phyloP scores from a whole-genome alignment of 2,329 filamentous ascomycete genomes.

The Colletotrichum theobromicola region DNA sequence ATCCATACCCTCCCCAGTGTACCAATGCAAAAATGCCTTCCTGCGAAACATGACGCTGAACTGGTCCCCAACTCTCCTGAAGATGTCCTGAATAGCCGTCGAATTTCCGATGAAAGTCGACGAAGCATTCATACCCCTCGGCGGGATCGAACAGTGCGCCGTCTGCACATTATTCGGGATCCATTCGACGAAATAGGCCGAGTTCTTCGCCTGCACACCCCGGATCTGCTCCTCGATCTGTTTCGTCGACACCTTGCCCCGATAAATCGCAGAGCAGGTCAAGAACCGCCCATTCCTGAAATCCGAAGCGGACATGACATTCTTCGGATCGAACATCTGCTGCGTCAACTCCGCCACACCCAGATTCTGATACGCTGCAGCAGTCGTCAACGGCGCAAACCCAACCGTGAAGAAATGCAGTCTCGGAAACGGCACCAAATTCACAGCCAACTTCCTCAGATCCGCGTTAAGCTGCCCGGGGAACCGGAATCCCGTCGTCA shows the following conservation, averaged over 20 bases:
- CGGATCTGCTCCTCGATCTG: slow-evolving; percentile 99
- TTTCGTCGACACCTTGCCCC: slow-evolving; percentile 99
- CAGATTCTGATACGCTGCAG: slow-evolving; percentile 87
- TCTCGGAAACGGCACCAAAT: slow-evolving; percentile 99
- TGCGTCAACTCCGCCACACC: slow-evolving; percentile 98
- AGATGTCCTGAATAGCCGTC: slow-evolving; percentile 99
- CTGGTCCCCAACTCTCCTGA: slow-evolving; percentile 99
- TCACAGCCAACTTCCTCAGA: slow-evolving; percentile 98
- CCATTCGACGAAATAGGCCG: slow-evolving; percentile 99
- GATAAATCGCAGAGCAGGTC: slow-evolving; percentile 99
- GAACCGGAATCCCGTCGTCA: slow-evolving; percentile 98
- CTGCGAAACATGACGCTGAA: slow-evolving; percentile 99
- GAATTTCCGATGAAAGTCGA: slow-evolving; percentile 99
- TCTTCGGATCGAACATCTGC: slow-evolving; percentile 99
- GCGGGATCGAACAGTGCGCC: slow-evolving; percentile 97
- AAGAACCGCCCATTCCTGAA: slow-evolving; percentile 99
- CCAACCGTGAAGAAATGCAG: slow-evolving; percentile 99
- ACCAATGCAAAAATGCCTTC: slow-evolving; percentile 99
- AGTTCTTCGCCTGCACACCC: slow-evolving; percentile 99
- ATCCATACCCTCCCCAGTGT: slow-evolving; percentile 99
- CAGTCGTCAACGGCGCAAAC: slow-evolving; percentile 93
- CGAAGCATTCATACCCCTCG: slow-evolving; percentile 97
- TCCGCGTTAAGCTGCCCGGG: slow-evolving; percentile 99
- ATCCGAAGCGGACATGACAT: slow-evolving; percentile 99
- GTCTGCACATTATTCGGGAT: slow-evolving; percentile 99